phyloP scores from a whole-genome alignment of 208 protist species.

The Wallacemonas sp. region DNA sequence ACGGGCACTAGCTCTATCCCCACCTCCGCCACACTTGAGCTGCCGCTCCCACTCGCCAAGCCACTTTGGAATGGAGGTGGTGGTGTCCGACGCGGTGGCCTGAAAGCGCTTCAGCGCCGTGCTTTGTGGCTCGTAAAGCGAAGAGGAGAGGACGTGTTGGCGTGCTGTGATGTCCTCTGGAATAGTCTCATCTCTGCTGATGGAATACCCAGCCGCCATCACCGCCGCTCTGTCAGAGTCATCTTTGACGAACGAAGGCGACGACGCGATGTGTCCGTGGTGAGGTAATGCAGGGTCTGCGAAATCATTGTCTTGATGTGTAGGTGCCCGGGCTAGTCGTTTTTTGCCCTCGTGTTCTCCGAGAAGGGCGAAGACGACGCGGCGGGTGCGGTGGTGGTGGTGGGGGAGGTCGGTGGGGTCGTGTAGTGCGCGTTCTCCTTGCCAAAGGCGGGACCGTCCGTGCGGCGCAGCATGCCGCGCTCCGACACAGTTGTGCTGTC shows the following conservation, averaged over 20 bases:
- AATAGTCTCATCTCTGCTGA: no score
- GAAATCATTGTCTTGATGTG: not conserved
- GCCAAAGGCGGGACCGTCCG: slow-evolving; percentile 5
- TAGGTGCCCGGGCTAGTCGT: slow-evolving; percentile 6
- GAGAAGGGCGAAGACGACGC: not conserved
- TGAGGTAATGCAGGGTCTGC: not conserved
- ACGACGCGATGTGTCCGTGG: no score
- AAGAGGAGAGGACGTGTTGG: not conserved
- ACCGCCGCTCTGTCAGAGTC: no score
- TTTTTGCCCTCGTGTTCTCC: no score
- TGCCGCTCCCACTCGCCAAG: slow-evolving; percentile 4
- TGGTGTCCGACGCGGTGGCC: not conserved
- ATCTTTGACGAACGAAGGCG: no score
- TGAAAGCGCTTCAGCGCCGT: not conserved
- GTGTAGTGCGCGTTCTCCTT: slow-evolving; percentile 3
- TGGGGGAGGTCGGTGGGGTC: not conserved
- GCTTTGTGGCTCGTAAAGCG: slow-evolving; percentile 9
- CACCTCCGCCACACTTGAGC: not conserved
- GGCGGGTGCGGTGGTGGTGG: not conserved
- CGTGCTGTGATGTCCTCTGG: no score
- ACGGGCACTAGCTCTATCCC: not conserved
- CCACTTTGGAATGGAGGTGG: not conserved
- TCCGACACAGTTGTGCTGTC: slow-evolving; percentile 53
- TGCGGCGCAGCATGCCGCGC: slow-evolving; percentile 38
- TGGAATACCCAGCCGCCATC: no score